Conservation (phyloP, 495 filamentous ascomycete species). For the Aspergillus homomorphus region DNA sequence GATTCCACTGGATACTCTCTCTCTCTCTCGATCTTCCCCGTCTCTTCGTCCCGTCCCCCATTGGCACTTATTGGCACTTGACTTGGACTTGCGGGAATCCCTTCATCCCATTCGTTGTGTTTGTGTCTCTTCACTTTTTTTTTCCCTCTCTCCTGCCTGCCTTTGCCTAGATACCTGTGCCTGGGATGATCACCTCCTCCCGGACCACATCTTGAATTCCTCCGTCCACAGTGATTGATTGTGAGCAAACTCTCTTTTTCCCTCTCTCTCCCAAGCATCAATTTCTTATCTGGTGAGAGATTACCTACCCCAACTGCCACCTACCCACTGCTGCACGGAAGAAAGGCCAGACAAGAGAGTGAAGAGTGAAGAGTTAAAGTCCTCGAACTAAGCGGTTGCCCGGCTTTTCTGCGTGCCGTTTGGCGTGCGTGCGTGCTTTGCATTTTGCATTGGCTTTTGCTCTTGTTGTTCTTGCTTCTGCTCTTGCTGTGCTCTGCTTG, state of each 20-base stretch:
- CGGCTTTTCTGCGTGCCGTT: slow-evolving; percentile 19
- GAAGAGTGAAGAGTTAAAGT: slow-evolving; percentile 6
- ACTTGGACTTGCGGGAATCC: slow-evolving; percentile 18
- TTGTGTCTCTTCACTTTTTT: slow-evolving; percentile 8
- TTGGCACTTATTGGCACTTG: slow-evolving; percentile 4
- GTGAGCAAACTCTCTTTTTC: not conserved
- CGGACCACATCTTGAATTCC: not conserved
- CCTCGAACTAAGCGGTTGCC: slow-evolving; percentile 20
- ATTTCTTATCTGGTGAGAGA: not conserved
- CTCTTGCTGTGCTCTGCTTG: slow-evolving; percentile 11
- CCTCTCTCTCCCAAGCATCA: not conserved
- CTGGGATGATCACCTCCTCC: slow-evolving; percentile 6
- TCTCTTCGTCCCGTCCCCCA: slow-evolving; percentile 16
- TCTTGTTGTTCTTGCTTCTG: slow-evolving; percentile 2
- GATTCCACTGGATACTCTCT: slow-evolving; percentile 15
- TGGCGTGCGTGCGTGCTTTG: slow-evolving; percentile 10
- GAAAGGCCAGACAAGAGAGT: slow-evolving; percentile 1
- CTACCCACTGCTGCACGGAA: slow-evolving; percentile 8
- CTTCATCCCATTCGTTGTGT: slow-evolving; percentile 14
- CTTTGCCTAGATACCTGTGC: not conserved
- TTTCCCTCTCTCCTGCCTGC: slow-evolving; percentile 7
- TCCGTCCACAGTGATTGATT: not conserved
- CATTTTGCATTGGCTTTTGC: slow-evolving; percentile 11
- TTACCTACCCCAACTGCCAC: slow-evolving; percentile 9
- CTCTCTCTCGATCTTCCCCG: slow-evolving; percentile 19